phyloP scores from a whole-genome alignment of 2,329 filamentous ascomycete genomes.

The Madurella fahalii region DNA sequence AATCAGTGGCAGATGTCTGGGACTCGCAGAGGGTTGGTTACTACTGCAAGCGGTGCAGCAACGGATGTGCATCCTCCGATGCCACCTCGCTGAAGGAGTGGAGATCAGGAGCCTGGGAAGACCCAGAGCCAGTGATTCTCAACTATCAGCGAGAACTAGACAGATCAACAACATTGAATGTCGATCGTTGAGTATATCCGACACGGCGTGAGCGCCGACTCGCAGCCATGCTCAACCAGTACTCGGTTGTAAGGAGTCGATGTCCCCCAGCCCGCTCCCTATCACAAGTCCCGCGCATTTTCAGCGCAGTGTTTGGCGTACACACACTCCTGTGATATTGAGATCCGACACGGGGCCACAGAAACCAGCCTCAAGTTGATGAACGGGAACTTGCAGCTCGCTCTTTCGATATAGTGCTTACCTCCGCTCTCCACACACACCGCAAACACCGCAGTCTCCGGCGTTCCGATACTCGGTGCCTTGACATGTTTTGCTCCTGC shows the following conservation, averaged over 20 bases:
- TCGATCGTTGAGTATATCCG: neutral
- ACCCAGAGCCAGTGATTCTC: neutral
- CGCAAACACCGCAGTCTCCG: slow-evolving; percentile 65
- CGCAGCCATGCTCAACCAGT: neutral
- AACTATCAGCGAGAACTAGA: neutral
- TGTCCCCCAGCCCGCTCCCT: neutral
- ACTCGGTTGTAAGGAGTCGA: neutral
- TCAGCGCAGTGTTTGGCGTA: neutral
- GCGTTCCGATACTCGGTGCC: slow-evolving; percentile 61
- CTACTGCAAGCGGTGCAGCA: neutral
- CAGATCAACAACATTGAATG: neutral
- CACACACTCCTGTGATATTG: neutral
- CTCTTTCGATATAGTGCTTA: slow-evolving; percentile 3
- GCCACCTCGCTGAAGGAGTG: neutral
- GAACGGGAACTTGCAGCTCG: neutral
- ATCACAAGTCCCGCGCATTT: neutral
- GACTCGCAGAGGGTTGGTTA: neutral
- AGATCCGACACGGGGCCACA: neutral
- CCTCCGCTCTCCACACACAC: slow-evolving; percentile 45
- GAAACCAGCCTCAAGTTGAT: neutral
- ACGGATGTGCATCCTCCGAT: neutral
- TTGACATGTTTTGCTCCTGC: slow-evolving; percentile 52
- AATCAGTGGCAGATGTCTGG: neutral
- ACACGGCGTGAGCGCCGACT: neutral
- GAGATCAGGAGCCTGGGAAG: neutral